A percentile compares a stretch with the other conserved stretches of the same genome.
These are phyloP conservation scores for Xylaria sp. DNA, from an alignment of 2,329 filamentous ascomycete species.

Conservation along the genomic window DNA sequence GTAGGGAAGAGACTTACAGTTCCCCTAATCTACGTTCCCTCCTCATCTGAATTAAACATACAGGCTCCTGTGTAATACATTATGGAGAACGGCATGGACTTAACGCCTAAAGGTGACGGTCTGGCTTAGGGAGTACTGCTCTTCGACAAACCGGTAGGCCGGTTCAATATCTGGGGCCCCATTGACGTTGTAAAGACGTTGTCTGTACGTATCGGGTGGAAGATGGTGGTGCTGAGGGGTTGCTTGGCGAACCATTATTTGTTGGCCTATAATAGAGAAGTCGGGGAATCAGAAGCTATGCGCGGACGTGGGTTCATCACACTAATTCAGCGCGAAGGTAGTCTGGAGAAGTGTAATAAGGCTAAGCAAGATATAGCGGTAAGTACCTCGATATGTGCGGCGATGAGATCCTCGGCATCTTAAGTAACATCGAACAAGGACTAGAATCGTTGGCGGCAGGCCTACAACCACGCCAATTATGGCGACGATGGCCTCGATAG, in stretches of 20 bases:
- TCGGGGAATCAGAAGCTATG: not conserved
- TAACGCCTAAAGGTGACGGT: constrained; percentile 5
- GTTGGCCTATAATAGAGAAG: not conserved
- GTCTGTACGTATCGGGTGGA: not conserved
- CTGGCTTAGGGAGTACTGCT: constrained; percentile 14
- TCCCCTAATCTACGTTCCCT: too few species aligned
- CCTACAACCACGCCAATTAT: constrained; percentile 11
- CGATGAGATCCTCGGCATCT: not conserved
- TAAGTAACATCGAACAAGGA: constrained; percentile 7
- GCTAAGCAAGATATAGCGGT: not conserved
- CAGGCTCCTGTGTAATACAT: not conserved
- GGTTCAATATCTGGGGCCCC: not conserved
- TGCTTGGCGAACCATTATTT: not conserved
- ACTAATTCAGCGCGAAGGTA: not conserved
- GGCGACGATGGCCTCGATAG: constrained; percentile 14
- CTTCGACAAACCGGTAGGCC: constrained; percentile 5
- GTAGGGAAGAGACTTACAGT: too few species aligned
- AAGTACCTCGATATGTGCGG: not conserved
- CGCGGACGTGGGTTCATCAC: too few species aligned
- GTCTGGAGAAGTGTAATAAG: not conserved
- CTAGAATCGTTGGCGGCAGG: constrained; percentile 9
- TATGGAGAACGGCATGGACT: not conserved
- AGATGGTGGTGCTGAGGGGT: not conserved
- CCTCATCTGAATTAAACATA: too few species aligned
- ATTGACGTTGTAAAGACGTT: not conserved